Base-by-base conservation (phyloP, 345 rosid species). In the Mangifera indica region DNA sequence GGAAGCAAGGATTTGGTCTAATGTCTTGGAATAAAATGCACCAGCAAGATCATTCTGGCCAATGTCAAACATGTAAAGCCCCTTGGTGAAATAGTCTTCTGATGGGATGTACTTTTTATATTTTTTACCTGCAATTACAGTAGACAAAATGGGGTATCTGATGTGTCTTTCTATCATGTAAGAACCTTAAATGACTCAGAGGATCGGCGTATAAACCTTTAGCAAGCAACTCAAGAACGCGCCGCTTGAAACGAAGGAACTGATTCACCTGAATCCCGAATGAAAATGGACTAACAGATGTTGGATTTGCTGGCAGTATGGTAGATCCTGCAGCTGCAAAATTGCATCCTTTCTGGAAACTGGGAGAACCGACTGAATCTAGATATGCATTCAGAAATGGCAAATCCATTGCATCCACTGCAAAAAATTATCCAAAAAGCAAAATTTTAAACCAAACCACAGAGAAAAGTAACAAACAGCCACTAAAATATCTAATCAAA, bases 21-120 rank as follows among this genome's bases (percentile, higher is more conserved):
- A 83, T 65, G 96, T 80, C 72, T 91, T 93, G 53, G 99, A 95
- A 69, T 95, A 95, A 69, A 95, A 95, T 58, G 93, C 88, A 76
- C 99, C 98, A 60, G 97, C 99, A 63, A 95, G 81, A 84, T 95
- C 99, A 73, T 95, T 95, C 84, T 95, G 98, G 45, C 99, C 98
- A 13, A 95, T 91, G 46, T 95, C 99, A 63, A 94, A 86, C 93
- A 85, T 89, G 84, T 94, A 90, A 13, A 94, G 84, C 29, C 87
- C 97, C 82, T 85, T 87, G 20, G 60, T 57, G 68, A 89, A 93
- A 63, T 76, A 91, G 70, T 86, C 94, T 80, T 82, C 70, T 15
- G 84, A 75, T 71, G 99, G 98, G 44, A 95, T 73, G 81, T 80
- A 92, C 81, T 73, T 88, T 0, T 67, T 80, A 69, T 77, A 68